phyloP scores from a whole-genome alignment of 192 early-diverging fungal genomes.

The Backusella sp. region DNA sequence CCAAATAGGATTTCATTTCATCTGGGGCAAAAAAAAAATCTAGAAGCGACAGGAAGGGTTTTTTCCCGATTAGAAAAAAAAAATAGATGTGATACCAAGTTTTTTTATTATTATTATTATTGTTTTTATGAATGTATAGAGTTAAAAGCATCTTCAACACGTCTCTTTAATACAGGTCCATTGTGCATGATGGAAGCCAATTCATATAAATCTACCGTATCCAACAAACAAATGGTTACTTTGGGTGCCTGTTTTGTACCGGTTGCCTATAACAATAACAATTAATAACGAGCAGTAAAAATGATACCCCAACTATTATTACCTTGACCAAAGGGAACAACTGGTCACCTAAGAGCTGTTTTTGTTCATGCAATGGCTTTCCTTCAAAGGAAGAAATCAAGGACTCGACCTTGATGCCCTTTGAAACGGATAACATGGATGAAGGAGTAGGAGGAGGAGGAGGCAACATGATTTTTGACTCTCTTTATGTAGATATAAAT shows the following conservation, averaged over 20 bases:
- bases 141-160: constrained; percentile 12
- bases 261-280: neutral
- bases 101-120: neutral
- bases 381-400: constrained; percentile 32
- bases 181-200: constrained; percentile 41
- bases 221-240: constrained; percentile 37
- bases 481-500: neutral
- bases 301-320: neutral
- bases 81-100: neutral
- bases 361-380: constrained; percentile 37
- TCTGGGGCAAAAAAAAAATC: too few relatives aligned
- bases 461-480: neutral
- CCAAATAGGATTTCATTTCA: too few relatives aligned
- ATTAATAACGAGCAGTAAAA: neutral
- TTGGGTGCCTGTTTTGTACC: constrained; percentile 34
- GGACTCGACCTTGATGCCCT: constrained; percentile 11
- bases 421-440: constrained; percentile 8
- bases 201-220: constrained; percentile 35
- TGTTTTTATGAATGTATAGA: neutral
- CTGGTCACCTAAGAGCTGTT: constrained; percentile 39
- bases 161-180: constrained; percentile 7
- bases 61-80: neutral
- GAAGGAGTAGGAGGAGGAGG: neutral
- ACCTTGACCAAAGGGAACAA: constrained; percentile 44
- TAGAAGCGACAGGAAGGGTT: neutral